Base-by-base conservation (phyloP, 2,329 filamentous ascomycete species). In the Penicillium verrucosum region DNA sequence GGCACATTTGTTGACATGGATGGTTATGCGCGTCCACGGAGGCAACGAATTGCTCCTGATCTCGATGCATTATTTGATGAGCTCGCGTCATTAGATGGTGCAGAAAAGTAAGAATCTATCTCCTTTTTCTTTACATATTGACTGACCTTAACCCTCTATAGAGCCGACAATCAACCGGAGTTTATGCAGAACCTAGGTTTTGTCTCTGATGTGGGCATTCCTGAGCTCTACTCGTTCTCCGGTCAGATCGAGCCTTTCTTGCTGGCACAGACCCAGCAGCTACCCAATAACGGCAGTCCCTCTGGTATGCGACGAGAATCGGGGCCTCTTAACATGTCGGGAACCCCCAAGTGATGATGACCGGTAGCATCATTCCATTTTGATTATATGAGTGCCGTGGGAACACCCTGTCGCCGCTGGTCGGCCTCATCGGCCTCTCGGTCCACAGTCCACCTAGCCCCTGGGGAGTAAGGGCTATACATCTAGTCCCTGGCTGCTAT, bases 41-140 rank as follows among this genome's bases (percentile, higher is more conserved):
- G 65, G 42, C 68, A 65, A 25, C 63, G 68, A 30, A 74, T 74
- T 45, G 70, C 72, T 7, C 71, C 71, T 2, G 72, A 74, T 49
- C 63, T 74, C 10, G 80, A 83, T 59, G 80, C 78, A 16, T 76
- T 84, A 51, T 84, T 85, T 58, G 82, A 85, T 50, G 82, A 85
- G 60, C 69, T 85, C 37, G 82, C 82, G 3, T 81, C 82, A 9
- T 71, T 85, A 32, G 83, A 85, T 63, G 81, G 78, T 3, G 77
- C 77, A 23, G 79, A 83, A 63, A 77, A 75, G 76, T 76, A 60
- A 60, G 70, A 18, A n/a, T 10, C 2, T 61, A 27, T 36, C 11
- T 10, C 46, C 10, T 23, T 25, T 5, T 10, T n/a, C 14, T n/a
- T 14, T 7, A 7, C 5, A 34, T 25, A 40, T 23, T 27, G 12